Evolutionary conservation across 192 early-diverging fungal species (phyloP).

Genomic region (Oehlia diaphana): DNA sequence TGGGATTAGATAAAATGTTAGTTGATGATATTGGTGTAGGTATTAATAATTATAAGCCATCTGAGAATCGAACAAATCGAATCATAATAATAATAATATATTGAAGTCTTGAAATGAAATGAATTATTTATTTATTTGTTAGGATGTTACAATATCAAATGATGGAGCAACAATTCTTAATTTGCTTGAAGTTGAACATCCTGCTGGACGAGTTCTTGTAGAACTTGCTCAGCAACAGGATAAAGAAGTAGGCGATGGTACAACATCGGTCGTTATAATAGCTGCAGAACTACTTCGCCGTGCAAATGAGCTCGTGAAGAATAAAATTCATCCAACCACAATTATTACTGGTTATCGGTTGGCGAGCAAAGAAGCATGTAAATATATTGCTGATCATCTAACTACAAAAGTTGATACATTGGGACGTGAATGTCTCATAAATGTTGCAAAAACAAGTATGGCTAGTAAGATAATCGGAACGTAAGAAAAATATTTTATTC

Average conservation of each 20-base stretch:
- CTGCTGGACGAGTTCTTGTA: constrained; percentile 93
- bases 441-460: constrained; percentile 98
- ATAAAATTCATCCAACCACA: constrained; percentile 98
- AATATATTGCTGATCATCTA: constrained; percentile 97
- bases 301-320: constrained; percentile 97
- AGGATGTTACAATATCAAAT: constrained; percentile 99
- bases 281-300: constrained; percentile 94
- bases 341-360: constrained; percentile 97
- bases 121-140: not conserved
- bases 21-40: constrained; percentile 98
- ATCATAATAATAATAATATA: not conserved
- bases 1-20: constrained; percentile 99
- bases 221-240: constrained; percentile 99
- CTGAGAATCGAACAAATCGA: too few relatives aligned
- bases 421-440: constrained; percentile 89
- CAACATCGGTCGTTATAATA: constrained; percentile 98
- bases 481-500: constrained; percentile 46
- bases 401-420: constrained; percentile 91
- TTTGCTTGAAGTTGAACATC: constrained; percentile 98
- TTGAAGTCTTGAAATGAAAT: constrained; percentile 2
- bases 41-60: not conserved
- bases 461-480: constrained; percentile 97
- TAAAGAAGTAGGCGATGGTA: constrained; percentile 99
- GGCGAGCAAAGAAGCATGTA: constrained; percentile 96
- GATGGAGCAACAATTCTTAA: constrained; percentile 98